These are phyloP conservation scores for Candida albicans DNA, from an alignment of 1,139 yeast species.

Conservation along the genomic window DNA sequence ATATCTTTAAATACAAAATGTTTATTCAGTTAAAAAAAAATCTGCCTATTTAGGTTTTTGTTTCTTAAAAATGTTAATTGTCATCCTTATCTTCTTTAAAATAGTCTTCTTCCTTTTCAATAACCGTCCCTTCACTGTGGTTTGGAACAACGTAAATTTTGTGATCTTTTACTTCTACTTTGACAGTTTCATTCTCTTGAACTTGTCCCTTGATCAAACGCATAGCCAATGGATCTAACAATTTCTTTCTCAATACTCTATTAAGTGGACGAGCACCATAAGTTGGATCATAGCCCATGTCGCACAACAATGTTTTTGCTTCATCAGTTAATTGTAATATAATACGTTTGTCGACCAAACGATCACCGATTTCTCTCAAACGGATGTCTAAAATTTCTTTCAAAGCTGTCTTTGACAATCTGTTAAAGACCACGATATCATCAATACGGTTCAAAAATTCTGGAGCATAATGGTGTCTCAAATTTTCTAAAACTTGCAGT, in stretches of 20 bases:
- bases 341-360: constrained; percentile 80
- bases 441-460: constrained; percentile 93
- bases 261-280: constrained; percentile 97
- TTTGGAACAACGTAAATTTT: constrained; percentile 46
- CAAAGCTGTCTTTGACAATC: constrained; percentile 73
- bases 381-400: constrained; percentile 82
- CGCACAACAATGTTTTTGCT: constrained; percentile 77
- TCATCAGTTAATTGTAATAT: constrained; percentile 53
- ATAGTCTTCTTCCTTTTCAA: constrained; percentile 12
- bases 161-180: constrained; percentile 27
- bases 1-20: not conserved
- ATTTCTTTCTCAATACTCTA: constrained; percentile 76
- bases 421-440: constrained; percentile 85
- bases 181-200: constrained; percentile 65
- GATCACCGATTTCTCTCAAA: constrained; percentile 72
- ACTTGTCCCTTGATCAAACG: constrained; percentile 77
- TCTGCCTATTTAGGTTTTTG: no score
- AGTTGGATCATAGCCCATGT: constrained; percentile 82
- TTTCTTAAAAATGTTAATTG: constrained; percentile 10
- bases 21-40: not conserved
- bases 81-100: constrained; percentile 8
- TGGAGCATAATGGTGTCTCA: constrained; percentile 81
- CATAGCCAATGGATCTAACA: constrained; percentile 85
- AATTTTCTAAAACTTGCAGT: constrained; percentile 58
- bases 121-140: constrained; percentile 25